Evolutionary conservation across 2,329 filamentous ascomycete species (phyloP), one percentile per base, ranked within the genome.

Genomic region (Coniochaeta sp.): DNA sequence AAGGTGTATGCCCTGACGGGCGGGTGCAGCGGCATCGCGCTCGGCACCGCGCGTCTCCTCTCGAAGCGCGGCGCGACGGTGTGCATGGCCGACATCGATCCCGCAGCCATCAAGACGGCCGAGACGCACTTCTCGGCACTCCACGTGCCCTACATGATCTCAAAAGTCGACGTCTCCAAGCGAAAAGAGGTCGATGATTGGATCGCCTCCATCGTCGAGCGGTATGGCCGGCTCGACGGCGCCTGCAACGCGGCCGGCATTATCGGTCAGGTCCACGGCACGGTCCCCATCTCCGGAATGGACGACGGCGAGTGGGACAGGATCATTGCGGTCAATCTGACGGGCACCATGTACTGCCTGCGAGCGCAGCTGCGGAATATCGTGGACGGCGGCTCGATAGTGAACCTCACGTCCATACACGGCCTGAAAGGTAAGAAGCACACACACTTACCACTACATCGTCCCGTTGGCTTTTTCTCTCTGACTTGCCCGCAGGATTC

Each of bases 181-280:
- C 67, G 69, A 47, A 58, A 63, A 4, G 66, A 77, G 24, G 78
- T 81, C 8, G 75, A 82, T 27, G 58, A 58, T 16, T 81, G 78
- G 78, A 71, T 79, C 45, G 63, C 66, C 7, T 62, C 61, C 47
- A 70, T 72, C 12, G 61, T 80, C n/a, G 57, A 66, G 14, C 67
- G 67, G 30, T 77, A 77, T 49, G 78, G 78, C 4, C 71, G 71
- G 49, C 69, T 82, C 7, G 75, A 80, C 57, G 74, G 77, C 5
- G 76, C 78, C n/a, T 78, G 74, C 12, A 82, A 83, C 51, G 69
- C 78, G 7, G 80, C 80, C 4, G 76, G 77, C 45, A 59, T 71
- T 42, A 73, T 76, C 55, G 73, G 73, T 47, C 69, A 68, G 56
- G 63, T 70, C 46, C 72, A 75, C 52, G 68, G 67, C 12, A 55